phyloP scores from a whole-genome alignment of 208 protist genomes.

The Trypanosoma rangeli region DNA sequence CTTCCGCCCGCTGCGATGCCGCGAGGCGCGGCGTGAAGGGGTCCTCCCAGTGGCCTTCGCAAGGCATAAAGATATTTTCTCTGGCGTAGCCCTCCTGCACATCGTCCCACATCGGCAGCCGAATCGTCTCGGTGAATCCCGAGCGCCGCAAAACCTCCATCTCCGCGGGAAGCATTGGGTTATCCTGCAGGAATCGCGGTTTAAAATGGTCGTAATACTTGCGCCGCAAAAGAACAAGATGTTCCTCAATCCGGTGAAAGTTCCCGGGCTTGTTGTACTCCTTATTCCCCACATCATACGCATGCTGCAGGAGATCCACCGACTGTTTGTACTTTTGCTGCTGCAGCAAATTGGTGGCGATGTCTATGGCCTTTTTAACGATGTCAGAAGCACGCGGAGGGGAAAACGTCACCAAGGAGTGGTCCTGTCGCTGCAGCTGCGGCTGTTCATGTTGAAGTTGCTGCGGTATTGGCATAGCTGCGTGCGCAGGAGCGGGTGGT shows the following conservation, averaged over 20 bases:
- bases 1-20: conserved; percentile 32
- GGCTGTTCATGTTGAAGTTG: not conserved
- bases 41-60: conserved; percentile 46
- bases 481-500: not conserved
- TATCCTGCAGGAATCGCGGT: conserved; percentile 85
- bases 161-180: conserved; percentile 68
- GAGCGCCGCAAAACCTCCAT: conserved; percentile 76
- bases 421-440: not conserved
- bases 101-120: conserved; percentile 89
- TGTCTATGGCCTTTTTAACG: conserved; percentile 67
- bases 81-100: conserved; percentile 73
- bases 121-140: conserved; percentile 63
- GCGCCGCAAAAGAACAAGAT: conserved; percentile 58
- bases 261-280: conserved; percentile 68
- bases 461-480: not conserved
- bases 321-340: conserved; percentile 77
- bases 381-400: conserved; percentile 47
- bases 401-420: conserved; percentile 11
- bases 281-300: conserved; percentile 53
- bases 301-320: conserved; percentile 80
- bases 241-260: conserved; percentile 61
- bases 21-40: conserved; percentile 32
- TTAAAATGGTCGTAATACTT: conserved; percentile 48
- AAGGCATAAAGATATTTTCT: conserved; percentile 87
- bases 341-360: conserved; percentile 44